Evolutionary conservation across 371 early-diverging fungal species (phyloP).

Genomic region (Mucor piriformis): DNA sequence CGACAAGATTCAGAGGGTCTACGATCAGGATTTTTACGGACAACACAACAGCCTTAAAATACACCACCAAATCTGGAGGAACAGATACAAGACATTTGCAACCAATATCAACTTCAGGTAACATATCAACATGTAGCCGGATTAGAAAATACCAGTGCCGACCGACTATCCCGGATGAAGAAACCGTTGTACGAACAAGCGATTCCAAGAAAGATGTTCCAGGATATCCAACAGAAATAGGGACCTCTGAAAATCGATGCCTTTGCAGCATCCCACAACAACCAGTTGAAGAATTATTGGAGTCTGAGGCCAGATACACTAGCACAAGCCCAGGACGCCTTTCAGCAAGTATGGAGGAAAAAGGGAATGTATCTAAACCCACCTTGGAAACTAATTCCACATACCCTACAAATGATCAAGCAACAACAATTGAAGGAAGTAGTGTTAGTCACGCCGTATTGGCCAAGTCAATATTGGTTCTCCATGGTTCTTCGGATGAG

Average conservation of each 20-base stretch:
- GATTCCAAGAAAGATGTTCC: conserved; percentile 10
- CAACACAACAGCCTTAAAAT: conserved; percentile 23
- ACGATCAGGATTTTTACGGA: conserved; percentile 14
- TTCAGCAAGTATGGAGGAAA: conserved; percentile 12
- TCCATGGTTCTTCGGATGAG: no score
- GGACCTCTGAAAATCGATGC: conserved; percentile 19
- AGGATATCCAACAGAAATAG: conserved; percentile 14
- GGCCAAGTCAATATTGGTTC: no score
- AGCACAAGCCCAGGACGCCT: conserved; percentile 5
- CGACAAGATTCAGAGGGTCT: conserved; percentile 4
- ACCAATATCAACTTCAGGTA: conserved; percentile 8
- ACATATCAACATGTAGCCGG: conserved; percentile 23
- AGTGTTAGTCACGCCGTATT: no score
- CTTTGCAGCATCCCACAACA: conserved; percentile 16
- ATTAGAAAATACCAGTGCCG: conserved; percentile 15
- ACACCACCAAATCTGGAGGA: conserved; percentile 21
- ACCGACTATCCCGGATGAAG: conserved; percentile 7
- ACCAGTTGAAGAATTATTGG: conserved; percentile 16
- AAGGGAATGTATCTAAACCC: conserved; percentile 10
- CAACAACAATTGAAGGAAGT: no score
- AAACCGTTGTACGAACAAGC: conserved; percentile 21
- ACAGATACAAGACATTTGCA: conserved; percentile 25
- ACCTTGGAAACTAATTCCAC: conserved; percentile 22
- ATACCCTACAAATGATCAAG: neutral
- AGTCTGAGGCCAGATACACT: conserved; percentile 1